Conservation (phyloP, 768 basidiomycete species). For the Mycena latifolia region DNA sequence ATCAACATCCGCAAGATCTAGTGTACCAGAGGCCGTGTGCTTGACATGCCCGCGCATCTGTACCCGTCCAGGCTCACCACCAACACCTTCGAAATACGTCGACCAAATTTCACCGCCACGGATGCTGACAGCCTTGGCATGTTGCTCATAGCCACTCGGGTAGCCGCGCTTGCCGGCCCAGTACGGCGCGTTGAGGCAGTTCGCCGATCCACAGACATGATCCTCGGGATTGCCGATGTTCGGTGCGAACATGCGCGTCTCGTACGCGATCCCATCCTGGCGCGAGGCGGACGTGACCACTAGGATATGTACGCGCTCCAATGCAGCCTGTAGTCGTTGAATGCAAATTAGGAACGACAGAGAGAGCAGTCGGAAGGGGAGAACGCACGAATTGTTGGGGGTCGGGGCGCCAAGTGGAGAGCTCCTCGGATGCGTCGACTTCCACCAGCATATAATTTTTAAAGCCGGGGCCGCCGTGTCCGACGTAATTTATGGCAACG, state of each 20-base stretch:
- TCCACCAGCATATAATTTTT: conserved; percentile 27
- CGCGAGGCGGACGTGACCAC: conserved; percentile 20
- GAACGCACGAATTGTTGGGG: conserved; percentile 17
- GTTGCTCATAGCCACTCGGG: conserved; percentile 1
- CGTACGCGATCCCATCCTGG: conserved; percentile 14
- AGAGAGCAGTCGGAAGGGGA: not conserved
- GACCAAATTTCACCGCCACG: conserved; percentile 29
- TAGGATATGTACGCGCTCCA: conserved; percentile 15
- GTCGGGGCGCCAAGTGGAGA: conserved; percentile 7
- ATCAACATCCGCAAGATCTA: conserved; percentile 14
- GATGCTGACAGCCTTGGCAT: conserved; percentile 23
- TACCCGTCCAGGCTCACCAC: not conserved
- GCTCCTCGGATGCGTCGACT: conserved; percentile 10
- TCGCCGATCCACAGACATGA: conserved; percentile 30
- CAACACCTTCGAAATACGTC: conserved; percentile 6
- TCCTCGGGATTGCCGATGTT: conserved; percentile 23
- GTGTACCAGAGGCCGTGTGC: conserved; percentile 5
- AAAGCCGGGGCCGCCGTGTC: conserved; percentile 25
- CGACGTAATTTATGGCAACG: conserved; percentile 17
- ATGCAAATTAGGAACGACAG: not conserved
- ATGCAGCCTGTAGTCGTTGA: not conserved
- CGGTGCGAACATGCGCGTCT: conserved; percentile 30
- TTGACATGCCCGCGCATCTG: conserved; percentile 22
- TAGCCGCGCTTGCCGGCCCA: conserved; percentile 20
- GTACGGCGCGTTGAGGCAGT: conserved; percentile 29